Base-by-base conservation (phyloP, 164 flowering plant species). In the Tetrastigma voinierianum region DNA sequence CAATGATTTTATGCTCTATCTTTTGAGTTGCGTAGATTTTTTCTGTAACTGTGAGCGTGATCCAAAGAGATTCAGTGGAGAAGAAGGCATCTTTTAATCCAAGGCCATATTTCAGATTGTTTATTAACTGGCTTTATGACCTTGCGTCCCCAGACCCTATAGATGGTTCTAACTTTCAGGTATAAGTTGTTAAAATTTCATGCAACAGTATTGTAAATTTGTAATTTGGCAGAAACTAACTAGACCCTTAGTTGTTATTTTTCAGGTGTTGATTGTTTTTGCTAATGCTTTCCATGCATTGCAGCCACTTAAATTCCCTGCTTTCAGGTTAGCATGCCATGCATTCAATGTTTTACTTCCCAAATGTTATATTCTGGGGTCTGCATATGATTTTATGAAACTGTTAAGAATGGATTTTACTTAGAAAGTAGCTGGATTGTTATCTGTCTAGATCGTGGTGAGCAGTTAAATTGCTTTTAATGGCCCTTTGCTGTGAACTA, bases 221-320 rank as follows among this genome's bases (percentile, higher is more conserved):
- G 13, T 25, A 25, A 25, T 25, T 25, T 25, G 40, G 40, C 40
- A 25, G 40, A 25, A 25, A 25, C 40, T 2, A 25, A 25, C 40
- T 25, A 25, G 6, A 25, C n/a, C n/a, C n/a, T 25, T 32, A 23
- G 18, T 43, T 24, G 23, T 6, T 49, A 12, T 59, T 9, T 67
- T 75, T 44, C 86, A 93, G 98, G 83, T 89, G 19, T 68, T 90
- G 81, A 72, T 82, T 5, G 80, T 87, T 32, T 87, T 91, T 77
- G 96, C 98, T 19, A 84, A 81, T 84, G 89, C 96, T 61, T 96
- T 96, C 74, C 97, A 89, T 77, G 86, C 85, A 45, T 74, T 96
- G 74, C 93, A 90, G 74, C 97, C 97, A 53, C 84, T 90, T 17
- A 87, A 85, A 78, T 76, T 88, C 71, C 97, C 97, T 57, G 86